phyloP scores from a whole-genome alignment of 805 yeast species.

The Wickerhamiella allomyrinae region DNA sequence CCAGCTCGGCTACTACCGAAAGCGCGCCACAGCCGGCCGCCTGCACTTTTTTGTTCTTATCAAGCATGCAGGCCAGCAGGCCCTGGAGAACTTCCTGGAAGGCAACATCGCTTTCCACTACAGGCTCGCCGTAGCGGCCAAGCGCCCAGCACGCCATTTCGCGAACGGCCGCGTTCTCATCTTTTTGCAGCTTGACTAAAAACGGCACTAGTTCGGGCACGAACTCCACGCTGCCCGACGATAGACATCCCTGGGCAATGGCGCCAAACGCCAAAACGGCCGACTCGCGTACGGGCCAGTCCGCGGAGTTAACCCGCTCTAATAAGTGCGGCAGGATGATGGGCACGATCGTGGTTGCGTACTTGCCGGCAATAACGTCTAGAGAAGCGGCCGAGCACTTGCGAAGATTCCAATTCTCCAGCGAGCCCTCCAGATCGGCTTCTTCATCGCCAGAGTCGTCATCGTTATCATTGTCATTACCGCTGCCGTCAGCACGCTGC shows the following conservation, averaged over 20 bases:
- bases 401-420: conserved; percentile 77
- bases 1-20: conserved; percentile 65
- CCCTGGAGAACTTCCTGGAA: conserved; percentile 68
- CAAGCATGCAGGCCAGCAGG: conserved; percentile 60
- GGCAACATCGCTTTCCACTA: conserved; percentile 47
- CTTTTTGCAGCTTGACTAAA: conserved; percentile 64
- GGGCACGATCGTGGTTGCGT: conserved; percentile 53
- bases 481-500: conserved; percentile 12
- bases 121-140: conserved; percentile 74
- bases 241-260: conserved; percentile 75
- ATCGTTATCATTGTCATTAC: conserved; percentile 33
- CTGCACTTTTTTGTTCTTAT: conserved; percentile 83
- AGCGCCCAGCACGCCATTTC: conserved; percentile 95
- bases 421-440: conserved; percentile 51
- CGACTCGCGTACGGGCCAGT: conserved; percentile 89
- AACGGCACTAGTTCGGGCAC: conserved; percentile 74
- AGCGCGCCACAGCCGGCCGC: conserved; percentile 84
- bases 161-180: conserved; percentile 68
- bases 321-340: conserved; percentile 63
- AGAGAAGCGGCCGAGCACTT: conserved; percentile 91
- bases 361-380: conserved; percentile 58
- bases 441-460: conserved; percentile 59
- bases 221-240: conserved; percentile 45
- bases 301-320: conserved; percentile 47
- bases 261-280: conserved; percentile 93